These are phyloP conservation scores for Penstemon davidsonii DNA, from an alignment of 257 asterid genomes.

Conservation along the genomic window DNA sequence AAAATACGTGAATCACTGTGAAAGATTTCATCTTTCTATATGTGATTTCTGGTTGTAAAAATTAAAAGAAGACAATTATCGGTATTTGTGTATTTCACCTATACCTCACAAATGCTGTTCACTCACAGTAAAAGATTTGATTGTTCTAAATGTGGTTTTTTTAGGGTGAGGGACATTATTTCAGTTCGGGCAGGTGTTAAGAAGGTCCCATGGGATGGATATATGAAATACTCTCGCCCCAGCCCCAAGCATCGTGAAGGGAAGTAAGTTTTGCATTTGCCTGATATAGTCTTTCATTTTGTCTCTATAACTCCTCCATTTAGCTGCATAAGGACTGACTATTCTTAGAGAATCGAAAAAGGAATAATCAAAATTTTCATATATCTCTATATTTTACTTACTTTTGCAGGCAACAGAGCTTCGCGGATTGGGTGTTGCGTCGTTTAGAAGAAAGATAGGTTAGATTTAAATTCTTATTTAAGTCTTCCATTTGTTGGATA, in stretches of 20 bases:
- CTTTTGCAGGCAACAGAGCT: slow-evolving; percentile 79
- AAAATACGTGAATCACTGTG: no score
- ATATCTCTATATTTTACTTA: neutral
- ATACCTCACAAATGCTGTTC: no score
- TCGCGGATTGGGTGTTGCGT: slow-evolving; percentile 75
- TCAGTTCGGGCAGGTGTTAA: slow-evolving; percentile 80
- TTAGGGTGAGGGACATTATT: slow-evolving; percentile 90
- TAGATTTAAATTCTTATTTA: neutral
- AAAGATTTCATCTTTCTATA: no score
- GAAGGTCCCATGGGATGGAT: slow-evolving; percentile 78
- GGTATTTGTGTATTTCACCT: no score
- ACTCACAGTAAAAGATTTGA: neutral
- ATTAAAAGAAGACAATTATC: no score
- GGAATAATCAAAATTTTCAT: neutral
- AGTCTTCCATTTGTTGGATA: neutral
- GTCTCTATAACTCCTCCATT: neutral
- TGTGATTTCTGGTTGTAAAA: no score
- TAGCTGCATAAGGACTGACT: no score
- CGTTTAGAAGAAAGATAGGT: slow-evolving; percentile 67
- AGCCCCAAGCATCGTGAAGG: slow-evolving; percentile 89
- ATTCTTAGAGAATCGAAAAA: no score
- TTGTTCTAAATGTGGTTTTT: slow-evolving; percentile 19
- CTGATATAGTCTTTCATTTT: neutral
- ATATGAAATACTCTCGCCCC: slow-evolving; percentile 92
- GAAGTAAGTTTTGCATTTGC: slow-evolving; percentile 57